phyloP scores from a whole-genome alignment of 495 filamentous ascomycete species.

The Tuber brumale region DNA sequence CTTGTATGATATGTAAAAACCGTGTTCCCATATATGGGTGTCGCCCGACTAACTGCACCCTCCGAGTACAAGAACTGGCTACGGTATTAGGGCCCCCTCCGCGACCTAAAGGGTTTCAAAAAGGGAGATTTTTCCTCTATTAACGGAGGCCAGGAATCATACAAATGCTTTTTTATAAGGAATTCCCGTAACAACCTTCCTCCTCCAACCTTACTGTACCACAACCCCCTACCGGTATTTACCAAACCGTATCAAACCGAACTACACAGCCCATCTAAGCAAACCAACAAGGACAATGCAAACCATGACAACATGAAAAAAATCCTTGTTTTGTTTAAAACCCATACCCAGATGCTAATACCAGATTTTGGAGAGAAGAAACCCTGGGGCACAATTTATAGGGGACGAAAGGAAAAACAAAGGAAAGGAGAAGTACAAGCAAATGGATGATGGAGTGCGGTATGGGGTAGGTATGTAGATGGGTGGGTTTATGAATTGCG shows the following conservation, averaged over 20 bases:
- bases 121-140: constrained; percentile 4
- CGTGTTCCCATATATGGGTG: too few species aligned
- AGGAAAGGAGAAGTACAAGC: not conserved
- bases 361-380: not conserved
- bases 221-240: not conserved
- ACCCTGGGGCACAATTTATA: not conserved
- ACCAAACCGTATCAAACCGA: not conserved
- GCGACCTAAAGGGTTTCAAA: not conserved
- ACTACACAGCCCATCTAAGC: not conserved
- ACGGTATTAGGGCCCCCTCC: not conserved
- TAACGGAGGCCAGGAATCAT: not conserved
- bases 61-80: not conserved
- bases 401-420: not conserved
- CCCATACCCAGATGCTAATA: not conserved
- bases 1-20: too few species aligned
- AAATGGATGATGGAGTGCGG: not conserved
- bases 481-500: not conserved
- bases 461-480: not conserved
- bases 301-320: not conserved
- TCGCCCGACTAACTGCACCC: too few species aligned
- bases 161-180: not conserved
- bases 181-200: not conserved
- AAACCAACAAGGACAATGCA: not conserved
- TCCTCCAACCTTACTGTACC: not conserved
- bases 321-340: not conserved